These are phyloP conservation scores for Solanum tacnaense DNA, from an alignment of 257 asterid genomes.

Conservation along the genomic window DNA sequence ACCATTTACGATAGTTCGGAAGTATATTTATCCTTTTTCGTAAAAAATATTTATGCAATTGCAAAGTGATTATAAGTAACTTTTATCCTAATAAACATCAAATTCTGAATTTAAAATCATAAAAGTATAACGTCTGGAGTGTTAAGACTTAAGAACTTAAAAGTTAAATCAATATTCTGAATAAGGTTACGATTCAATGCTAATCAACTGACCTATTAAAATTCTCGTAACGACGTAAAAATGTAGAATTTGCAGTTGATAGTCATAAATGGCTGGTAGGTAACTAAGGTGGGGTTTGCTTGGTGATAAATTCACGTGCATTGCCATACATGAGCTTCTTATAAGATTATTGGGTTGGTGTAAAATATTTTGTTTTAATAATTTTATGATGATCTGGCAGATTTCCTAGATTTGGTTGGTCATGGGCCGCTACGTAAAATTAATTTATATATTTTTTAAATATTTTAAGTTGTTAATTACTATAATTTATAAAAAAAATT, in stretches of 20 bases:
- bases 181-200: accelerated
- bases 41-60: no score
- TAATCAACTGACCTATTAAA: not conserved
- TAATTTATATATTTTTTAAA: not conserved
- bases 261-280: not conserved
- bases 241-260: not conserved
- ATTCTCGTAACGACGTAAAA: not conserved
- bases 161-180: no score
- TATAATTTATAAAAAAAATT: not conserved
- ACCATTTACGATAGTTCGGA: no score
- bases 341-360: not conserved
- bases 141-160: no score
- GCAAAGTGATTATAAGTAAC: not conserved
- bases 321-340: conserved; percentile 2
- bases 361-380: not conserved
- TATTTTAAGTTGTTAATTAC: not conserved
- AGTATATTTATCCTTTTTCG: no score
- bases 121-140: not conserved
- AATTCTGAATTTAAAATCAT: no score
- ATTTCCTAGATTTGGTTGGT: conserved; percentile 16
- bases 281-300: conserved; percentile 5
- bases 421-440: not conserved
- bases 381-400: conserved; percentile 7
- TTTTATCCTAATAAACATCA: no score
- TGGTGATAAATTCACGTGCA: conserved; percentile 40